A percentile compares a stretch with the other conserved stretches of the same genome.
Conservation (phyloP, 768 basidiomycete species). For the Tricholoma bakamatsutake region DNA sequence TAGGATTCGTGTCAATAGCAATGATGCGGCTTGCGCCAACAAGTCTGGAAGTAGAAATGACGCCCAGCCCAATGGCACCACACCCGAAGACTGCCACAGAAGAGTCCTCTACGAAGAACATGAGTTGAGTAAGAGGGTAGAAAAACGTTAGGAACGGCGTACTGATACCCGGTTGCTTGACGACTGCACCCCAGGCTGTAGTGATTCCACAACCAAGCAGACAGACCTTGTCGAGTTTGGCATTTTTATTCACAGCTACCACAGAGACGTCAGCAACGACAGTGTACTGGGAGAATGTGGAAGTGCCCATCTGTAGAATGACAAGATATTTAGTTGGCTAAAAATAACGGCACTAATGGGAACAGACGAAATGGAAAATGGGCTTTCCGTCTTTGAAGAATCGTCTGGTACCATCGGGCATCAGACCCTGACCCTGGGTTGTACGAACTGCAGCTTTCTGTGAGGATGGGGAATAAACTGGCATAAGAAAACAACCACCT, state of each 20-base stretch:
- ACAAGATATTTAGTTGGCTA: background rate
- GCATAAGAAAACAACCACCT: conserved; percentile 39
- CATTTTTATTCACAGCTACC: conserved; percentile 79
- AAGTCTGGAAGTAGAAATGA: conserved; percentile 70
- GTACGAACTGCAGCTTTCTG: conserved; percentile 57
- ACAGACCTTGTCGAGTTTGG: conserved; percentile 95
- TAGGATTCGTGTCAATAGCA: conserved; percentile 84
- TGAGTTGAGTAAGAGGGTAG: conserved; percentile 1
- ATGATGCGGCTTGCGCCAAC: conserved; percentile 87
- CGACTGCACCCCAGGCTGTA: conserved; percentile 96
- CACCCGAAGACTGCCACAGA: conserved; percentile 94
- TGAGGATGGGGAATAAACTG: background rate
- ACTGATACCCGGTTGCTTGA: conserved; percentile 87
- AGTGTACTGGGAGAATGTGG: conserved; percentile 99
- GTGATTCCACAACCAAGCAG: conserved; percentile 95
- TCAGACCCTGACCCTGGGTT: conserved; percentile 90
- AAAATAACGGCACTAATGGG: background rate
- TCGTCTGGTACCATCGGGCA: conserved; percentile 86
- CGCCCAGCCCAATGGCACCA: conserved; percentile 93
- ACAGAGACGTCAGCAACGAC: conserved; percentile 97
- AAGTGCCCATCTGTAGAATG: conserved; percentile 86
- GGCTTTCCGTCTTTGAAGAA: conserved; percentile 87
- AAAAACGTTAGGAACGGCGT: conserved; percentile 20
- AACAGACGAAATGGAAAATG: conserved; percentile 84
- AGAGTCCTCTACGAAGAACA: conserved; percentile 54